phyloP scores from a whole-genome alignment of 2,329 filamentous ascomycete species.

The Lachnellula willkommii region DNA sequence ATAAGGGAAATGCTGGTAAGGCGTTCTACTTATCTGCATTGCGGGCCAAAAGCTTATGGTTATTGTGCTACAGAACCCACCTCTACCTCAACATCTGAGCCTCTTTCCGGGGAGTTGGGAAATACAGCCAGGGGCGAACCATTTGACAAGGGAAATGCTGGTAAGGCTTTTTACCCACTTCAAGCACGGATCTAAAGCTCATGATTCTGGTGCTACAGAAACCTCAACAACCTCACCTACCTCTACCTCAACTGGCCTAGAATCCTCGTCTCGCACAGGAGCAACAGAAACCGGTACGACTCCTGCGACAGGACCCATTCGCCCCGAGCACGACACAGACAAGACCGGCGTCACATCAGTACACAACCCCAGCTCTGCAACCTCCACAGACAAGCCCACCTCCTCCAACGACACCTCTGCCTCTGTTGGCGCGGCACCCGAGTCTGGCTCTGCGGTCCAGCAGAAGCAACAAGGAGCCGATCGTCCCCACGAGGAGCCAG shows the following conservation, averaged over 20 bases:
- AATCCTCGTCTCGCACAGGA: too few relatives aligned
- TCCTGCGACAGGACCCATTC: slow-evolving; percentile 14
- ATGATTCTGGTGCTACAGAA: slow-evolving; percentile 2
- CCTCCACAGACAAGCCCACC: slow-evolving; percentile 6
- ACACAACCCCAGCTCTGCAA: slow-evolving; percentile 7
- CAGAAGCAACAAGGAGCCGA: slow-evolving; percentile 35
- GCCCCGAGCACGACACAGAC: slow-evolving; percentile 9
- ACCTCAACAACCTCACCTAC: background rate
- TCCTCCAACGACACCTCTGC: slow-evolving; percentile 7
- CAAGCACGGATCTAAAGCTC: background rate
- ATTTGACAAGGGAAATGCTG: background rate
- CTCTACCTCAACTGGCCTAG: too few relatives aligned
- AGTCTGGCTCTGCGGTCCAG: slow-evolving; percentile 7
- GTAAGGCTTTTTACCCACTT: background rate
- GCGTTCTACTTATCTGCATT: background rate
- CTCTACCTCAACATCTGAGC: background rate
- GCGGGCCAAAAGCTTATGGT: too few relatives aligned
- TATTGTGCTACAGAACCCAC: slow-evolving; percentile 4
- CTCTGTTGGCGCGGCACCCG: slow-evolving; percentile 11
- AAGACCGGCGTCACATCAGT: slow-evolving; percentile 8
- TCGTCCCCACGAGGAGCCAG: slow-evolving; percentile 28
- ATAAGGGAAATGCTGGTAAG: slow-evolving; percentile 67
- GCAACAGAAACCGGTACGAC: background rate
- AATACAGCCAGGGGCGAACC: background rate
- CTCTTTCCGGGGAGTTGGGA: background rate